Percentiles rank a stretch among this genome's conserved stretches.
Evolutionary conservation across 2,329 filamentous ascomycete species (phyloP).

Genomic region (Fonsecaea nubica): DNA sequence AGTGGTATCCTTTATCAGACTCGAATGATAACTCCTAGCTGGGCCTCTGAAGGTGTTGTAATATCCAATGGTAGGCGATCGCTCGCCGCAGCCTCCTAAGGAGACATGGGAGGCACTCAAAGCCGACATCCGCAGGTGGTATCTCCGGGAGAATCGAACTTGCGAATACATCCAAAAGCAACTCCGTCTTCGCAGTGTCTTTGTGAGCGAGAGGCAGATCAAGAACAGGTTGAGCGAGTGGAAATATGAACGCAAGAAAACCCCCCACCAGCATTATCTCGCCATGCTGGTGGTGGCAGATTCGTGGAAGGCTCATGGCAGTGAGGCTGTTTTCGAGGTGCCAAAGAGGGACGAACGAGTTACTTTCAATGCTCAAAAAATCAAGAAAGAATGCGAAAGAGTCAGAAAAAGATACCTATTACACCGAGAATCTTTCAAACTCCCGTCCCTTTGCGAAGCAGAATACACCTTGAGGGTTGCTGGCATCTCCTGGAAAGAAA

Average conservation of each 20-base stretch:
- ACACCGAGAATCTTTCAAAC: conserved; percentile 9
- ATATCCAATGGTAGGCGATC: conserved; percentile 23
- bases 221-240: conserved; percentile 35
- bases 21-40: not conserved
- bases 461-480: conserved; percentile 11
- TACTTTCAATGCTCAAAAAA: conserved; percentile 18
- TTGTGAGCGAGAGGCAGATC: conserved; percentile 32
- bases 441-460: conserved; percentile 19
- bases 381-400: conserved; percentile 36
- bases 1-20: not conserved
- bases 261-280: conserved; percentile 27
- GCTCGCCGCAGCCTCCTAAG: conserved; percentile 20
- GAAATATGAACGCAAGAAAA: conserved; percentile 35
- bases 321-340: conserved; percentile 28
- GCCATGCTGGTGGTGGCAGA: conserved; percentile 31
- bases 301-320: conserved; percentile 2
- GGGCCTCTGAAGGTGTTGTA: not conserved
- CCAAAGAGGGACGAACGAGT: conserved; percentile 25
- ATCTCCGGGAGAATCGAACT: conserved; percentile 30
- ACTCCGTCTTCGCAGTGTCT: conserved; percentile 24
- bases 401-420: conserved; percentile 24
- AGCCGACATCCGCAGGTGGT: conserved; percentile 23
- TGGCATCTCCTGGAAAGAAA: conserved; percentile 19
- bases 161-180: conserved; percentile 22
- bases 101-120: conserved; percentile 33